Evolutionary conservation across 805 yeast genomes (phyloP).

Genomic region (Ogataea degrootiae): DNA sequence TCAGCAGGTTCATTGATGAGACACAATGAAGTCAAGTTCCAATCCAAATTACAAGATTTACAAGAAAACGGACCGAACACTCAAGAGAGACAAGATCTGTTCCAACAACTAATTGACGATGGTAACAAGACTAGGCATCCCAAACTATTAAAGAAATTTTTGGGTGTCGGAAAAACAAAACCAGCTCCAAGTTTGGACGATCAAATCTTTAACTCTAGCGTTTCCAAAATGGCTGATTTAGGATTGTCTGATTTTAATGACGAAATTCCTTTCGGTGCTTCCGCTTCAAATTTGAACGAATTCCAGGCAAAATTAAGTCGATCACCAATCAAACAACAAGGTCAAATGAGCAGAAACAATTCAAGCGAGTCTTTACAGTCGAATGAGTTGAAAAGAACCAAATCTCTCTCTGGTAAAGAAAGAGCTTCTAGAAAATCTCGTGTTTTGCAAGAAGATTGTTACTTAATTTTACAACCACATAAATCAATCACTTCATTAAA

Average conservation of each 20-base stretch:
- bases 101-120: conserved; percentile 40
- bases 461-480: conserved; percentile 61
- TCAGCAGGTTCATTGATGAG: conserved; percentile 83
- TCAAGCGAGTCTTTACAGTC: conserved; percentile 16
- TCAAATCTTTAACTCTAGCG: conserved; percentile 21
- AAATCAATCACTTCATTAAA: conserved; percentile 40
- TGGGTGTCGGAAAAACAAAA: conserved; percentile 30
- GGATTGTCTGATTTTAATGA: conserved; percentile 9
- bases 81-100: conserved; percentile 24
- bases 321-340: not conserved
- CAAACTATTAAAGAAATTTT: conserved; percentile 40
- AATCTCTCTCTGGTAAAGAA: conserved; percentile 63
- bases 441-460: conserved; percentile 54
- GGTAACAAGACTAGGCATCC: conserved; percentile 37
- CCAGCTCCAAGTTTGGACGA: conserved; percentile 31
- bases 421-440: conserved; percentile 65
- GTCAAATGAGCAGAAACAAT: not conserved
- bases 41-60: conserved; percentile 13
- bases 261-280: conserved; percentile 32
- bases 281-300: conserved; percentile 37
- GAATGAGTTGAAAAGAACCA: conserved; percentile 63
- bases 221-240: conserved; percentile 7
- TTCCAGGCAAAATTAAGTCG: not conserved
- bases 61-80: conserved; percentile 13
- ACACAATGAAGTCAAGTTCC: conserved; percentile 43